Evolutionary conservation across 1,284 basidiomycete species (phyloP), one percentile per base, ranked within the genome.

Genomic region (Tetrapyrgos nigripes): DNA sequence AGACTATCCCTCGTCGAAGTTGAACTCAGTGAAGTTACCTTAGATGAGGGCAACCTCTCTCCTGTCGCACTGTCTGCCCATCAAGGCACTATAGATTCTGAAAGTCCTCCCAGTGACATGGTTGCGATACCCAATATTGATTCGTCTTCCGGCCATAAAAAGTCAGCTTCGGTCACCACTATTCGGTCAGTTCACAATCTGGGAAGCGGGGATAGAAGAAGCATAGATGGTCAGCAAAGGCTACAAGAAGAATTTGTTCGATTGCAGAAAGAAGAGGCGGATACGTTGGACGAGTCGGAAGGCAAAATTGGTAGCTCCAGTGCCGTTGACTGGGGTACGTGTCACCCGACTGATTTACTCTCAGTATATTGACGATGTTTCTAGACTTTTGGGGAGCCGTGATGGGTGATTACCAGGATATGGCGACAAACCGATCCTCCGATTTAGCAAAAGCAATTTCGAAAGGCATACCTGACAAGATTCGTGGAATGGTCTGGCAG

Each of bases 401-500:
- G 6, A 93, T 99, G 71, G 44, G 19, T 88, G 93, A 97, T 72
- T 98, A 97, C 69, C 92, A 94, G 70, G 79, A 77, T 2, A 95
- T 94, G 55, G 96, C 96, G 3, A 76, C 91, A 24, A 85, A 88
- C 46, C 79, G 88, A 54, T 85, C 96, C 1, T 88, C 93, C 64
- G 84, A 91, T 59, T 80, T 99, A 19, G 93, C 93, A 5, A 83
- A 83, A 64, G 97, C 96, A 1, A 99, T 99, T 59, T 95, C 97
- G 68, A 84, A 83, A 57, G 97, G 97, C 1, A 95, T 99, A 31
- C 97, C 96, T 1, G 80, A 87, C 35, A 85, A 89, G 0, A 74
- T 95, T 40, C 86, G 96, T 48, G 96, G 96, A 23, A 96, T 98
- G 88, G 91, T 97, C 77, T 99, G 97, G 97, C 97, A 99, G 73